phyloP scores from a whole-genome alignment of 768 basidiomycete species.

The Mycena polygramma region DNA sequence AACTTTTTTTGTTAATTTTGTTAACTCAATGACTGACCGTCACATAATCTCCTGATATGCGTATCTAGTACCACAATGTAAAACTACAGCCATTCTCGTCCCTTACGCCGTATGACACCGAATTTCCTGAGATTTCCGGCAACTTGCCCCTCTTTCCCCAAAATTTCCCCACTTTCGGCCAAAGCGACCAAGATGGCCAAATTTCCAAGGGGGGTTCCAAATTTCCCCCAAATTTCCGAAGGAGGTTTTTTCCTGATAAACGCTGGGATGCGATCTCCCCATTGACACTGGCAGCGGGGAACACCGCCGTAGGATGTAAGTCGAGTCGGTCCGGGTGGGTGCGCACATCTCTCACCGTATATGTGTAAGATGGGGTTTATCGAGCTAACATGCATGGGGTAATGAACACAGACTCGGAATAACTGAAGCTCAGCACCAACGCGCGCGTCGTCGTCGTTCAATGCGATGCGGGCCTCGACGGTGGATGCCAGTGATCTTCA shows the following conservation, averaged over 20 bases:
- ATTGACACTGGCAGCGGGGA: too few relatives aligned
- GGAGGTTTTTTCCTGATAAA: conserved; percentile 7
- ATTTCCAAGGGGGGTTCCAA: background rate
- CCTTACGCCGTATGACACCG: background rate
- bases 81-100: background rate
- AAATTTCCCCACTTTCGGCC: background rate
- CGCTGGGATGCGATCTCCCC: too few relatives aligned
- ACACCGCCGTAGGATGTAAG: too few relatives aligned
- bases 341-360: too few relatives aligned
- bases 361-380: too few relatives aligned
- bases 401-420: too few relatives aligned
- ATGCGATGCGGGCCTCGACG: too few relatives aligned
- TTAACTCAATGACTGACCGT: background rate
- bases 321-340: too few relatives aligned
- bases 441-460: too few relatives aligned
- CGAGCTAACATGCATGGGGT: too few relatives aligned
- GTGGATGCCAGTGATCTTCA: too few relatives aligned
- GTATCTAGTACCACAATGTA: background rate
- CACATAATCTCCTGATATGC: background rate
- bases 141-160: background rate
- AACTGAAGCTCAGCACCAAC: too few relatives aligned
- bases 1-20: background rate
- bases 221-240: conserved; percentile 3
- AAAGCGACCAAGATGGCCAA: conserved; percentile 1
- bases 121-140: background rate